These are phyloP conservation scores for Tulasnella calospora DNA, from an alignment of 768 basidiomycete genomes.

Conservation along the genomic window DNA sequence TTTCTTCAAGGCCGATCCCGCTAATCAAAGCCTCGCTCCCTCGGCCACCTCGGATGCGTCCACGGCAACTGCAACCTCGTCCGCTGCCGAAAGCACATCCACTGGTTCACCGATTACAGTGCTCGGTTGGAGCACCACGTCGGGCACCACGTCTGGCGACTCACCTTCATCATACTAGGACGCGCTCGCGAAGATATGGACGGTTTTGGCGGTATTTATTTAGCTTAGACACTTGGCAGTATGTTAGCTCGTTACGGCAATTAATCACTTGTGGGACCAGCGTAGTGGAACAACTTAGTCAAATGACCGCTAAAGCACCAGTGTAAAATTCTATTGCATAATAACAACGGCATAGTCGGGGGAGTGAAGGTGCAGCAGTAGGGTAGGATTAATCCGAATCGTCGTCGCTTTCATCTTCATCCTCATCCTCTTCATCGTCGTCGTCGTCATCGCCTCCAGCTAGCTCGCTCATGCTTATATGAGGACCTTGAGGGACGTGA, in stretches of 20 bases:
- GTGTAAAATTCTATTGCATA: neutral
- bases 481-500: neutral
- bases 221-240: neutral
- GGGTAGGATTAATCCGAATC: constrained; percentile 16
- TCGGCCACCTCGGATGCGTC: neutral
- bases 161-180: neutral
- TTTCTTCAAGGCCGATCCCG: neutral
- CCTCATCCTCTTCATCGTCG: constrained; percentile 20
- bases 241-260: neutral
- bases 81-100: constrained; percentile 1
- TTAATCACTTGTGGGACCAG: neutral
- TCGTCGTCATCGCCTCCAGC: neutral
- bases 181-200: too few species aligned
- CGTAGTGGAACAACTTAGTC: neutral
- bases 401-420: constrained; percentile 24
- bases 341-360: neutral
- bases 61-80: constrained; percentile 7
- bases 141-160: neutral
- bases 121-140: neutral
- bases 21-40: neutral
- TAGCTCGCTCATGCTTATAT: neutral
- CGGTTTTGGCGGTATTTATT: neutral
- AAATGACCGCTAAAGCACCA: neutral
- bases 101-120: neutral
- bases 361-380: neutral